phyloP scores from a whole-genome alignment of 176 grass and related monocot genomes.

The Aegilops tauschii region DNA sequence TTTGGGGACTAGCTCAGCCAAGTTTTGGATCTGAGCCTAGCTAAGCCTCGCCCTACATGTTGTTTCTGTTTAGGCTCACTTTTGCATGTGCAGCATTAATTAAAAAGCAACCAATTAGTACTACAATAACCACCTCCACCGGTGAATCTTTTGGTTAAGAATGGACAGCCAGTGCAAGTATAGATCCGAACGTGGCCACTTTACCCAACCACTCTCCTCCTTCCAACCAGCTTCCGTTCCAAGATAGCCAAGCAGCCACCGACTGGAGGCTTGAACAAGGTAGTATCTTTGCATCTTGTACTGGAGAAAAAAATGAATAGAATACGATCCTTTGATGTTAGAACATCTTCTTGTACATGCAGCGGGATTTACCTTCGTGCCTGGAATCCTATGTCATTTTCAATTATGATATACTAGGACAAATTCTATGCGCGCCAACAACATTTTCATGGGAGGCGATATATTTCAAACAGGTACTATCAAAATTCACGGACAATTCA shows the following conservation, averaged over 20 bases:
- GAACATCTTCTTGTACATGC: background rate
- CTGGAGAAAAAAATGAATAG: background rate
- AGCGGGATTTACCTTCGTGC: background rate
- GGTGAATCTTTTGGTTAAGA: slow-evolving; percentile 14
- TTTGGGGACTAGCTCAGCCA: background rate
- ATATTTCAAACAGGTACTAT: background rate
- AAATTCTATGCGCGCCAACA: background rate
- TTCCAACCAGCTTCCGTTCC: slow-evolving; percentile 34
- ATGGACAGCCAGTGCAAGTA: background rate
- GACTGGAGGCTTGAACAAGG: background rate
- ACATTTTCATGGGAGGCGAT: background rate
- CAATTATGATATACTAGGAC: background rate
- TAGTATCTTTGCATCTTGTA: slow-evolving; percentile 31
- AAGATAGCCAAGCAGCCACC: background rate
- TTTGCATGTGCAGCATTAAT: slow-evolving; percentile 14
- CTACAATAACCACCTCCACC: background rate
- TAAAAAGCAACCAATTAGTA: background rate
- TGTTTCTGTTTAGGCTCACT: slow-evolving; percentile 3
- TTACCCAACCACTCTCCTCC: slow-evolving; percentile 12
- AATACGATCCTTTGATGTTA: background rate
- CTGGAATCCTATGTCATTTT: slow-evolving; percentile 22
- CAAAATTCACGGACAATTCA: background rate
- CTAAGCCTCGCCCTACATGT: no score
- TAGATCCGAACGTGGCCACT: slow-evolving; percentile 25
- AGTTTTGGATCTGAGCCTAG: background rate